These are phyloP conservation scores for Neonectria sp. DNA, from an alignment of 2,329 filamentous ascomycete genomes.

Conservation along the genomic window DNA sequence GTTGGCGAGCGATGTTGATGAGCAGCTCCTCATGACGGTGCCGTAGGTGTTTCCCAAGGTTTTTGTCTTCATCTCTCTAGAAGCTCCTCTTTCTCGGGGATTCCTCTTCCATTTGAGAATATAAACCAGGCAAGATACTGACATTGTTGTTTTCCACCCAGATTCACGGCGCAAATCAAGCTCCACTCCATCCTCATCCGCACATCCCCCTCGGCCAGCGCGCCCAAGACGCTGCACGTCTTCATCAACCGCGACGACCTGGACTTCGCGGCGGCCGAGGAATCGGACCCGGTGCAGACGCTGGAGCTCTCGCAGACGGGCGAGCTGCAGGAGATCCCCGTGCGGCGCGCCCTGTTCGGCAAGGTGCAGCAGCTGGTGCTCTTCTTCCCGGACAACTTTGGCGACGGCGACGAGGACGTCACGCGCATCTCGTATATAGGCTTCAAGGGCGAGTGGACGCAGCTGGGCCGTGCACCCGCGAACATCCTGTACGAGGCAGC, in stretches of 20 bases:
- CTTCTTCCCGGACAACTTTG: constrained; percentile 95
- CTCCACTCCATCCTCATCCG: constrained; percentile 91
- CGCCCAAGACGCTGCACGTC: constrained; percentile 87
- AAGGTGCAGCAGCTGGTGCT: constrained; percentile 86
- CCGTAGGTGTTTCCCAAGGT: constrained; percentile 72
- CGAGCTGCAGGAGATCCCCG: constrained; percentile 88
- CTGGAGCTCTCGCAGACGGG: constrained; percentile 84
- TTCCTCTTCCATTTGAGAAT: too few relatives aligned
- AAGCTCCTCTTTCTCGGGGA: background rate
- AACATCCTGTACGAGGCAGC: constrained; percentile 95
- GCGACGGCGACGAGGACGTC: constrained; percentile 83
- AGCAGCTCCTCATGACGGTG: constrained; percentile 93
- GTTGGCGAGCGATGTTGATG: constrained; percentile 88
- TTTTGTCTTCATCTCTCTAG: background rate
- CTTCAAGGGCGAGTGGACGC: constrained; percentile 96
- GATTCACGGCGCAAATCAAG: constrained; percentile 94
- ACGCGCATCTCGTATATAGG: constrained; percentile 87
- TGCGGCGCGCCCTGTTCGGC: constrained; percentile 91
- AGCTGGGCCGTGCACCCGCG: constrained; percentile 78
- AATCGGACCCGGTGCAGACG: constrained; percentile 79
- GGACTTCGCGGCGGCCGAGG: constrained; percentile 84
- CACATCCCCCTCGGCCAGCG: constrained; percentile 77
- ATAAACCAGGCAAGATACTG: constrained; percentile 1
- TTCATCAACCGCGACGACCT: constrained; percentile 90
- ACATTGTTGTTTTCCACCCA: constrained; percentile 52